These are phyloP conservation scores for Peronospora belbahrii DNA, from an alignment of 352 stramenopile genomes.

Conservation along the genomic window DNA sequence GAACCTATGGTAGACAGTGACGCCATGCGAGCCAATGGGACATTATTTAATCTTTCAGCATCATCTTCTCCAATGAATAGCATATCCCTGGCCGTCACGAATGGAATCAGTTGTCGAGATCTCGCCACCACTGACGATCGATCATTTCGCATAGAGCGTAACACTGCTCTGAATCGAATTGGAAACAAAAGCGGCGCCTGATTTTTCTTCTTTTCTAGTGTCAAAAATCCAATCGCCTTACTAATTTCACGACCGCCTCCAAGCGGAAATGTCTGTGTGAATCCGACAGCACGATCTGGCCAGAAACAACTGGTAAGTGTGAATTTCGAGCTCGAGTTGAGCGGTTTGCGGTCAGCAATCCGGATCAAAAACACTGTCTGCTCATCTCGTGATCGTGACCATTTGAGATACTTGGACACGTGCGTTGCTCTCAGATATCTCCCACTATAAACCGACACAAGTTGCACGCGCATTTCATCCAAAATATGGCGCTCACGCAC, in stretches of 20 bases:
- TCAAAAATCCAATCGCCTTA: constrained; percentile 54
- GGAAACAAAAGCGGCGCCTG: constrained; percentile 51
- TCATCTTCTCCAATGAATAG: constrained; percentile 49
- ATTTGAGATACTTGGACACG: constrained; percentile 63
- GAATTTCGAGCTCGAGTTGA: constrained; percentile 44
- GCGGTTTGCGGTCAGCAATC: constrained; percentile 41
- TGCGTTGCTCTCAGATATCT: constrained; percentile 55
- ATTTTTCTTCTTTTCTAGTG: constrained; percentile 61
- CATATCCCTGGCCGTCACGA: constrained; percentile 47
- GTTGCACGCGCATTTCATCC: constrained; percentile 52
- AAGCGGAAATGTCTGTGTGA: constrained; percentile 47
- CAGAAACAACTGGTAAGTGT: constrained; percentile 54
- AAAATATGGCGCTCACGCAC: constrained; percentile 48
- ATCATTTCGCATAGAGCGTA: constrained; percentile 27
- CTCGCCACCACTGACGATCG: constrained; percentile 8
- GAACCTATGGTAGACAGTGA: constrained; percentile 7
- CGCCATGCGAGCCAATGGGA: constrained; percentile 33
- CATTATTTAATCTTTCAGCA: constrained; percentile 21
- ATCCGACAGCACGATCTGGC: constrained; percentile 39
- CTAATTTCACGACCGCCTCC: constrained; percentile 37
- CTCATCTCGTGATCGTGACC: constrained; percentile 45
- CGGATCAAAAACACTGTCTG: constrained; percentile 60
- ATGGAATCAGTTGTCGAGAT: constrained; percentile 24
- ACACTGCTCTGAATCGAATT: constrained; percentile 45
- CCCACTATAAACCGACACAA: constrained; percentile 38